Base-by-base conservation (phyloP, 2,329 filamentous ascomycete species). In the Penicillium sp. region DNA sequence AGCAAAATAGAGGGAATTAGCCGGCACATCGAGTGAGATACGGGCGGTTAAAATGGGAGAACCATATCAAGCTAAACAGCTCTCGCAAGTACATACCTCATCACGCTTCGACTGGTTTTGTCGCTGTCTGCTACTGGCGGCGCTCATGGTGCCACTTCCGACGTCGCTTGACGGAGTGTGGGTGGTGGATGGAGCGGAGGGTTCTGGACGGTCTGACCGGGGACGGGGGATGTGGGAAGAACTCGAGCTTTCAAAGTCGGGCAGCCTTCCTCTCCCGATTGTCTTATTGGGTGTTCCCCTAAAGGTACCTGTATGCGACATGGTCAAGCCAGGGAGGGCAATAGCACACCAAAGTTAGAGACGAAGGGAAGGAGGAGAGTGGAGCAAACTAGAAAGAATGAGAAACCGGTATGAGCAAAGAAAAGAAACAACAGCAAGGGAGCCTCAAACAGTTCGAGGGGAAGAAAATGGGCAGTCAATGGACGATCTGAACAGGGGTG, bases 91-190 rank as follows among this genome's bases (percentile, higher is more conserved):
- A 65, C 86, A 73, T 83, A 99, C 95, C 90, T 99, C 95, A 89
- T 99, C 95, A 79, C 93, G 89, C 82, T 98, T 98, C 70, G 89
- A 90, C 84, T 97, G 94, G 82, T 97, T 97, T 79, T 94, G 91
- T 74, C 95, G 87, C 79, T 95, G 91, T 74, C 95, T 88, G 79
- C 94, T 98, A 79, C 94, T 98, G 57, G 75, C 75, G 70, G 93
- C 91, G 80, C 92, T 97, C 81, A 97, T 86, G 43, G 90, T 88
- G 58, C 92, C 91, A 65, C 76, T 82, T 61, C 78, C 79, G 57
- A 80, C 80, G 71, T 88, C 86, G 72, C 82, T 85, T 22, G 68
- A 69, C 22, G 72, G 67, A 30, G 66, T 65, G 22, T 66, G 61
- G 56, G 71, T 68, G 59, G 80, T 76, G 43, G 71, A 74, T 71